Evolutionary conservation across 2,329 filamentous ascomycete species (phyloP), one percentile per base, ranked within the genome.

Genomic region (Pyricularia sp.): DNA sequence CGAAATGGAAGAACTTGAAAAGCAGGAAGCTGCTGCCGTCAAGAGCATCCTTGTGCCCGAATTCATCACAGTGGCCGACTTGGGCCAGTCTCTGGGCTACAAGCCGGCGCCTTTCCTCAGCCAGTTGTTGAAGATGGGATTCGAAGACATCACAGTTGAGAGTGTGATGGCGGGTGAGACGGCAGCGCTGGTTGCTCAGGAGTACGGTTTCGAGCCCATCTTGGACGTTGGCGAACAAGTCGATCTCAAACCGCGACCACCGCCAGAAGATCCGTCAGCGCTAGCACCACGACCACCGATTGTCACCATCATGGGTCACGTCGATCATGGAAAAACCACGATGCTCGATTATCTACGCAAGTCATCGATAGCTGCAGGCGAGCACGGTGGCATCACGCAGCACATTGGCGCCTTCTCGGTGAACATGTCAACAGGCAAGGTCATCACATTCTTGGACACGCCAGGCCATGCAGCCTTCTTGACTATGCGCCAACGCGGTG

Each of bases 221-320:
- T 86, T 95, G 28, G 90, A 93, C 69, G 84, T 77, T 74, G 89
- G 82, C 23, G 88, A 90, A 65, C 77, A 81, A 1, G 82, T 88
- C 64, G 94, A 99, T 77, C 80, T 99, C 58, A 86, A 85, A 71
- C 85, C 91, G 28, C 86, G 89, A 12, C 90, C 93, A 1, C 81
- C 84, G 30, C 86, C 88, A 10, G 88, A 89, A 74, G 92, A 94
- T 77, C 85, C 82, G 66, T 87, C 90, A 0, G 73, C 78, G 17
- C 79, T 97, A 9, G 93, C 93, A 1, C 79, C 82, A 42, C 88
- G 96, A 20, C 94, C 95, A 9, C 96, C 95, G 0, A 93, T 99
- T 50, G 94, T 99, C 58, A 98, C 96, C 0, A 99, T 99, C 75
- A 99, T 99, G 96, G 95, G 95, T 2, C 95, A 99, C 72, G 95